These are phyloP conservation scores for Onygenales sp. DNA, from an alignment of 2,329 filamentous ascomycete genomes.

Conservation along the genomic window DNA sequence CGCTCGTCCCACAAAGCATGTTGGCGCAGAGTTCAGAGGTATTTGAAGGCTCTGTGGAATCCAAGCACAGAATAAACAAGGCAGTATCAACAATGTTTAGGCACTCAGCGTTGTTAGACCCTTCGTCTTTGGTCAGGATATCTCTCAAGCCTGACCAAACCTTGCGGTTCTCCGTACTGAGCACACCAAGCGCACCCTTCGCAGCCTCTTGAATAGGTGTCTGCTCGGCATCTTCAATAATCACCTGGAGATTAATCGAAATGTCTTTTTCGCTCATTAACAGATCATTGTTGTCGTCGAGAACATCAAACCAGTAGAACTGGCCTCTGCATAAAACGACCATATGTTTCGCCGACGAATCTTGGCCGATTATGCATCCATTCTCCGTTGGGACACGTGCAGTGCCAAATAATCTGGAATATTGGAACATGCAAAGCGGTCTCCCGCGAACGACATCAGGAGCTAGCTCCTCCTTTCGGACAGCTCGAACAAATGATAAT, in stretches of 20 bases:
- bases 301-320: constrained; percentile 97
- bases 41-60: constrained; percentile 77
- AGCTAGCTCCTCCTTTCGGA: constrained; percentile 83
- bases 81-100: constrained; percentile 93
- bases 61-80: constrained; percentile 82
- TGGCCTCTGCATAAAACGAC: constrained; percentile 91
- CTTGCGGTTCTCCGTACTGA: constrained; percentile 94
- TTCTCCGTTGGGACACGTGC: constrained; percentile 88
- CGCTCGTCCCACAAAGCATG: constrained; percentile 93
- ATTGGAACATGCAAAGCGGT: constrained; percentile 96
- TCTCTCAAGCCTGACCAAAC: constrained; percentile 89
- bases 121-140: constrained; percentile 72
- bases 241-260: constrained; percentile 80
- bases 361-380: constrained; percentile 92
- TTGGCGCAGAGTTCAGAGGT: constrained; percentile 87
- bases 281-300: constrained; percentile 86
- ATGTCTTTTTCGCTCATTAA: constrained; percentile 98
- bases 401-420: constrained; percentile 88
- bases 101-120: constrained; percentile 91
- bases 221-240: constrained; percentile 81
- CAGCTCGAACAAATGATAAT: constrained; percentile 83
- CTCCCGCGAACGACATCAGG: constrained; percentile 77
- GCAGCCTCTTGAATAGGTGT: constrained; percentile 88
- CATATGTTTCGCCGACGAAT: constrained; percentile 84
- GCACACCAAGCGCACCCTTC: constrained; percentile 84